phyloP scores from a whole-genome alignment of 441 rosid genomes.

The Erysimum cheiri region DNA sequence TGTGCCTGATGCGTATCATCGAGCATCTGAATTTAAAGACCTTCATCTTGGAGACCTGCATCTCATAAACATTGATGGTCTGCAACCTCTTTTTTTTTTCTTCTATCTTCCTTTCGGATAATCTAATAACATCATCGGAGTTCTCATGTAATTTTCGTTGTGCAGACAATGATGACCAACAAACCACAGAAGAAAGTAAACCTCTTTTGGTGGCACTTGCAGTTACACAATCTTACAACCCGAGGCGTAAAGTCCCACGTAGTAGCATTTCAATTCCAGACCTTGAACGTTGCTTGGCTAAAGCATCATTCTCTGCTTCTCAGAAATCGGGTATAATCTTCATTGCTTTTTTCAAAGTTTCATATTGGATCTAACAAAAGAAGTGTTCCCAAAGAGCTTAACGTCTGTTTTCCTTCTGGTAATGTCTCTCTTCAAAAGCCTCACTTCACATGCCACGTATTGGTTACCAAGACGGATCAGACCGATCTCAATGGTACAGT shows the following conservation, averaged over 20 bases:
- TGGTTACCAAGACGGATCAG: constrained; percentile 78
- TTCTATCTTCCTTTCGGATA: background rate
- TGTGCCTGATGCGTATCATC: constrained; percentile 62
- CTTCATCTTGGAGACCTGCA: constrained; percentile 92
- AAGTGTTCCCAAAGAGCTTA: constrained; percentile 17
- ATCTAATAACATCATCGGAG: background rate
- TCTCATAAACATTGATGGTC: constrained; percentile 72
- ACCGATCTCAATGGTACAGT: constrained; percentile 81
- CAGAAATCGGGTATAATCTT: constrained; percentile 66
- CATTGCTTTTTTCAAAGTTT: background rate
- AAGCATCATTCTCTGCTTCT: constrained; percentile 72
- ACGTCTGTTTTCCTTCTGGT: background rate
- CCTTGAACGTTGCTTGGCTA: constrained; percentile 75
- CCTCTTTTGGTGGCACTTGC: constrained; percentile 79
- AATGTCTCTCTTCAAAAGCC: constrained; percentile 47
- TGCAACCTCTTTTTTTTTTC: constrained; percentile 27
- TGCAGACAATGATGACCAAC: constrained; percentile 52
- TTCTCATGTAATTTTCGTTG: constrained; percentile 9
- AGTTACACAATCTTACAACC: constrained; percentile 78
- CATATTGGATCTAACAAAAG: too few relatives aligned
- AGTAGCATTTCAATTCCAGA: constrained; percentile 72
- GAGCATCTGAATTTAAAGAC: constrained; percentile 74
- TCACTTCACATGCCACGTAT: constrained; percentile 94
- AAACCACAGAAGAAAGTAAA: constrained; percentile 39
- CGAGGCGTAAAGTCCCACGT: constrained; percentile 76